A percentile compares a stretch with the other conserved stretches of the same genome.
These are phyloP conservation scores for Sclerotinia trifoliorum DNA, from an alignment of 2,329 filamentous ascomycete genomes.

Conservation along the genomic window DNA sequence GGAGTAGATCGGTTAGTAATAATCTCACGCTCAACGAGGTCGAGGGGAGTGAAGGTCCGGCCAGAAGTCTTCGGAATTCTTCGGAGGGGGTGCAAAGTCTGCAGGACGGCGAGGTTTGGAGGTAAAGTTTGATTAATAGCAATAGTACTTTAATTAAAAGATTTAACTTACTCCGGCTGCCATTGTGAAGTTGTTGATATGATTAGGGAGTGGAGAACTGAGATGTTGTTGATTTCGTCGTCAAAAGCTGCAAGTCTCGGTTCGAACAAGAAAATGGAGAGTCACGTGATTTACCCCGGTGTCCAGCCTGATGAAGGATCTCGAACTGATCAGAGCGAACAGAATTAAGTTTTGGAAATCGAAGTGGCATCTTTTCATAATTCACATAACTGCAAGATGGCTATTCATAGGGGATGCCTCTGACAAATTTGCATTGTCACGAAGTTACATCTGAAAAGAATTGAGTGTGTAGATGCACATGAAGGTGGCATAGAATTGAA, in stretches of 20 bases:
- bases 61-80: constrained; percentile 16
- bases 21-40: neutral
- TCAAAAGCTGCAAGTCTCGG: constrained; percentile 29
- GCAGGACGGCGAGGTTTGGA: neutral
- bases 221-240: constrained; percentile 38
- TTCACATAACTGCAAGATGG: neutral
- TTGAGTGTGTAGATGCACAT: neutral
- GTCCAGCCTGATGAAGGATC: constrained; percentile 3
- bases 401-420: too few species aligned
- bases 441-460: neutral
- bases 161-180: constrained; percentile 60
- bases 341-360: neutral
- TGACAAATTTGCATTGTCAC: neutral
- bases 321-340: too few species aligned
- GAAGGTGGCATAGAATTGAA: constrained; percentile 15
- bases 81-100: constrained; percentile 23
- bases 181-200: constrained; percentile 57
- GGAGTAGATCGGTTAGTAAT: constrained; percentile 28
- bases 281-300: constrained; percentile 30
- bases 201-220: constrained; percentile 52
- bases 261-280: constrained; percentile 7
- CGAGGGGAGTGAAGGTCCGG: neutral
- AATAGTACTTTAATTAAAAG: constrained; percentile 29
- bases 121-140: neutral
- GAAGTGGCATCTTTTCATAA: neutral